Percentiles rank a stretch among this genome's conserved stretches.
Evolutionary conservation across 306 rosid species (phyloP).

Genomic region (Castanea sativa): DNA sequence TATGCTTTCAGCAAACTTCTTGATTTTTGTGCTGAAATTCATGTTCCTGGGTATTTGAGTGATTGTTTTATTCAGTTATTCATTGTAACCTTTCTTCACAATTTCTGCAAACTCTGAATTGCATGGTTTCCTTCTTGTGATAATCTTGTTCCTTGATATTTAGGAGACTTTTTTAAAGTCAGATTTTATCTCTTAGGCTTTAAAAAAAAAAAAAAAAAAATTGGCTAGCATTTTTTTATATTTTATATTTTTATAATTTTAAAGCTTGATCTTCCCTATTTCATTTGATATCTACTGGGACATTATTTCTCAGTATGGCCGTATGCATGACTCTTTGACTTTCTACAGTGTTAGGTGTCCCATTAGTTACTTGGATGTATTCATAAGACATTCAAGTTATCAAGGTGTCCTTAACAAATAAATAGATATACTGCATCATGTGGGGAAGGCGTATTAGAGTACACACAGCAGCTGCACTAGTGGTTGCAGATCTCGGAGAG

Average conservation of each 20-base stretch:
- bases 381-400: slow-evolving; percentile 10
- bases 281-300: background rate
- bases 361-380: slow-evolving; percentile 22
- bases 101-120: background rate
- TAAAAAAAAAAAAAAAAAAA: background rate
- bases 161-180: background rate
- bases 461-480: slow-evolving; percentile 92
- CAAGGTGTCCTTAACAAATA: slow-evolving; percentile 49
- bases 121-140: background rate
- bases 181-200: background rate
- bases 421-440: slow-evolving; percentile 96
- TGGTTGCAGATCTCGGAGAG: slow-evolving; percentile 83
- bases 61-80: background rate
- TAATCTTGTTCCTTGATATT: background rate
- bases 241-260: no score
- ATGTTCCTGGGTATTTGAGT: slow-evolving; percentile 1
- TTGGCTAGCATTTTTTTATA: background rate
- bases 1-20: background rate
- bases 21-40: slow-evolving; percentile 8
- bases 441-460: slow-evolving; percentile 98
- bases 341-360: background rate
- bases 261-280: background rate
- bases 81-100: background rate
- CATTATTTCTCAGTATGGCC: background rate
- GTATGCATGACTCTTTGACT: background rate